Percentiles rank a stretch among this genome's conserved stretches.
These are phyloP conservation scores for Pelagomonas calceolata DNA, from an alignment of 108 stramenopile genomes.

Conservation along the genomic window DNA sequence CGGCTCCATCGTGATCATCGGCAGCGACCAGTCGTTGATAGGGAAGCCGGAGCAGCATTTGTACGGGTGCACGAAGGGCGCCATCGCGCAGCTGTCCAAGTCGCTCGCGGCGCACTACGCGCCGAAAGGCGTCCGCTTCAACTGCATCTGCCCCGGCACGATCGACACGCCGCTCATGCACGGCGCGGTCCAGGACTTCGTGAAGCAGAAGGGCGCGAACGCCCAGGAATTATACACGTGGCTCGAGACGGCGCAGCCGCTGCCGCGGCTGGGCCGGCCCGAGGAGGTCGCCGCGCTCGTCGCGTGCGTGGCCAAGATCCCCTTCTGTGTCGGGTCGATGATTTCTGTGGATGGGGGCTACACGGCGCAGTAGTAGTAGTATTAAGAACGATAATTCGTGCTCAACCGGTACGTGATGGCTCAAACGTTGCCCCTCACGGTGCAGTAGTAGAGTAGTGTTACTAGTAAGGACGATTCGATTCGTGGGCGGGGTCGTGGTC, in stretches of 20 bases:
- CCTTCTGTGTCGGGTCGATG: not conserved
- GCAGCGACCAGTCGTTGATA: not conserved
- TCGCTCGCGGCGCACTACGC: not conserved
- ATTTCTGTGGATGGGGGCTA: not conserved
- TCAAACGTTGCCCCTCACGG: too few species aligned
- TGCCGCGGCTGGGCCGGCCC: not conserved
- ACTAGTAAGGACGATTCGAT: too few species aligned
- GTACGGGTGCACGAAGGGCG: not conserved
- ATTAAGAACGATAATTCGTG: too few species aligned
- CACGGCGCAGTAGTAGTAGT: not conserved
- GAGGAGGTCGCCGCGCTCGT: not conserved
- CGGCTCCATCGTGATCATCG: not conserved
- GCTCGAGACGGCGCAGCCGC: not conserved
- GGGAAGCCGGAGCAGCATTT: not conserved
- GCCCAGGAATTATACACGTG: not conserved
- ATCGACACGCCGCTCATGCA: slow-evolving; percentile 1
- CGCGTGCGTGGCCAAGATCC: not conserved
- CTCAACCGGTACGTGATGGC: too few species aligned
- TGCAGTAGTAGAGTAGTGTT: too few species aligned
- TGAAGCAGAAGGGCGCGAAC: not conserved
- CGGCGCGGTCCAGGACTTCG: not conserved
- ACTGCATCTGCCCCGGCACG: not conserved
- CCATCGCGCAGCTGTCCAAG: not conserved
- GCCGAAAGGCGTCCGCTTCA: not conserved
- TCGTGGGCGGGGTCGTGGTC: too few species aligned